Evolutionary conservation across 2,329 filamentous ascomycete species (phyloP).

Genomic region (Plenodomus lindquistii): DNA sequence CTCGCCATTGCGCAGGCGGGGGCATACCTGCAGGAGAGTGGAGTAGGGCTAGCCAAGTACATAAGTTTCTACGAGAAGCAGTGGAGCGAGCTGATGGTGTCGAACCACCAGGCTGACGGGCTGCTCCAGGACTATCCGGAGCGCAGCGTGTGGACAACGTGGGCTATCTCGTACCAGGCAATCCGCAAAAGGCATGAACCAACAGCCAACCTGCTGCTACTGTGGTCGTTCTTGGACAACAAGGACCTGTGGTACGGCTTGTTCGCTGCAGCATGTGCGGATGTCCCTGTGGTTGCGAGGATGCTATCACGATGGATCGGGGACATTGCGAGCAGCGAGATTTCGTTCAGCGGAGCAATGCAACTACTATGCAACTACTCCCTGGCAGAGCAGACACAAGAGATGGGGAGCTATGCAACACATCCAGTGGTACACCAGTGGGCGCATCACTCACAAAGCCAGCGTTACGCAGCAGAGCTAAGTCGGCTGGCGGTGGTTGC

Average conservation of each 20-base stretch:
- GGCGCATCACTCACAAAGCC: constrained; percentile 16
- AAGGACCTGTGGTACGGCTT: constrained; percentile 33
- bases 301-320: constrained; percentile 20
- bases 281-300: constrained; percentile 1
- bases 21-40: constrained; percentile 24
- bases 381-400: constrained; percentile 20
- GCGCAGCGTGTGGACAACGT: constrained; percentile 36
- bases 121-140: constrained; percentile 28
- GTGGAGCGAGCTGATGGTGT: constrained; percentile 28
- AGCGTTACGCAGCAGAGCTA: constrained; percentile 14
- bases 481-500: constrained; percentile 11
- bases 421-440: constrained; percentile 23
- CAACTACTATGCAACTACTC: constrained; percentile 30
- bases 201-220: constrained; percentile 30
- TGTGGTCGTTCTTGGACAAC: constrained; percentile 32
- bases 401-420: constrained; percentile 15
- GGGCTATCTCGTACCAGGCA: constrained; percentile 36
- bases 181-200: constrained; percentile 20
- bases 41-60: constrained; percentile 17
- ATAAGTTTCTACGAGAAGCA: constrained; percentile 30
- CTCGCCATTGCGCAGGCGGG: constrained; percentile 27
- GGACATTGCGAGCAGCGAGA: constrained; percentile 13
- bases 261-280: constrained; percentile 13
- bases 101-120: constrained; percentile 3
- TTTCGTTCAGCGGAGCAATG: constrained; percentile 21